phyloP scores from a whole-genome alignment of 179 eudicot species.

The Patellifolia procumbens region DNA sequence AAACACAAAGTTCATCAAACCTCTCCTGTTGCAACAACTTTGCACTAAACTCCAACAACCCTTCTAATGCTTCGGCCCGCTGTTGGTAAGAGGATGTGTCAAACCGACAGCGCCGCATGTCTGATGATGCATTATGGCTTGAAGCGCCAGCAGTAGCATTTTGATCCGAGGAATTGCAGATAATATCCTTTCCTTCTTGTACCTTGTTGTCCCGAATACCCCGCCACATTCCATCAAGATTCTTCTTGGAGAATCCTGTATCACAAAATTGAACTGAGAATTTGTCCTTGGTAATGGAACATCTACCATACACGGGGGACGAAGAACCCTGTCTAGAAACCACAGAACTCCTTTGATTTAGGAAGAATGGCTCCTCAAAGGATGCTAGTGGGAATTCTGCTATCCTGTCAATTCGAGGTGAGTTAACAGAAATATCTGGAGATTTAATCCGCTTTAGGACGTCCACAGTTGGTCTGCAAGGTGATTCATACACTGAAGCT shows the following conservation, averaged over 20 bases:
- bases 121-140: slow-evolving; percentile 54
- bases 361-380: slow-evolving; percentile 51
- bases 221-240: slow-evolving; percentile 39
- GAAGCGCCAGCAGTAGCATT: slow-evolving; percentile 62
- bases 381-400: slow-evolving; percentile 73
- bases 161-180: slow-evolving; percentile 53
- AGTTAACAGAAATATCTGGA: slow-evolving; percentile 77
- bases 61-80: slow-evolving; percentile 91
- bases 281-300: slow-evolving; percentile 75
- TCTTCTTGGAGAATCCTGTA: slow-evolving; percentile 38
- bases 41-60: slow-evolving; percentile 90
- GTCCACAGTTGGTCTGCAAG: slow-evolving; percentile 42
- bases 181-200: slow-evolving; percentile 19
- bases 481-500: slow-evolving; percentile 33
- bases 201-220: slow-evolving; percentile 37
- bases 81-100: slow-evolving; percentile 86
- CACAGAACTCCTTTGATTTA: slow-evolving; percentile 33
- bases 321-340: slow-evolving; percentile 55
- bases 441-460: slow-evolving; percentile 55
- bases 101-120: slow-evolving; percentile 54
- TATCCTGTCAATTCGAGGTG: slow-evolving; percentile 82
- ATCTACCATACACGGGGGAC: slow-evolving; percentile 42
- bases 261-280: slow-evolving; percentile 62
- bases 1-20: slow-evolving; percentile 72
- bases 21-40: slow-evolving; percentile 76